Evolutionary conservation across 2,329 filamentous ascomycete species (phyloP).

Genomic region (Daldinia sp.): DNA sequence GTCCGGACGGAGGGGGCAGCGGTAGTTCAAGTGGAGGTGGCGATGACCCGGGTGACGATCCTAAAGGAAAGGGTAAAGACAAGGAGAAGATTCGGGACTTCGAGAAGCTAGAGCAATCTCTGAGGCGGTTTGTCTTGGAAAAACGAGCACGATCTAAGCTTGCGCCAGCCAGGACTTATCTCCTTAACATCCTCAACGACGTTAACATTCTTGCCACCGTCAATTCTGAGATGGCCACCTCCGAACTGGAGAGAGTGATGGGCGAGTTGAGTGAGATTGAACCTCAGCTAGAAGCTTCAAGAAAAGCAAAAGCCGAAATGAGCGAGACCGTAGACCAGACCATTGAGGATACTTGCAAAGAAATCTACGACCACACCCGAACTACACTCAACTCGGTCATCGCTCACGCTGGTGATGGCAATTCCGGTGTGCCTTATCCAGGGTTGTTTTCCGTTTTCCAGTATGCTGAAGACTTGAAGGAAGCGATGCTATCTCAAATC

Average conservation of each 20-base stretch:
- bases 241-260: conserved; percentile 84
- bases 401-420: conserved; percentile 74
- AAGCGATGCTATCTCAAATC: conserved; percentile 90
- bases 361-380: conserved; percentile 86
- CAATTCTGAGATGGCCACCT: conserved; percentile 85
- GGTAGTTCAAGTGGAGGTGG: conserved; percentile 63
- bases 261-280: conserved; percentile 83
- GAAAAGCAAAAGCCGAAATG: conserved; percentile 80
- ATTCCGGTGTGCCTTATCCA: conserved; percentile 85
- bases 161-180: conserved; percentile 92
- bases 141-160: conserved; percentile 95
- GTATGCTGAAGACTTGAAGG: conserved; percentile 92
- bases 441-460: conserved; percentile 86
- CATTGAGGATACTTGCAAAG: conserved; percentile 84
- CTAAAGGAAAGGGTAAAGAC: conserved; percentile 83
- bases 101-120: conserved; percentile 84
- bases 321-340: conserved; percentile 81
- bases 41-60: conserved; percentile 64
- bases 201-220: conserved; percentile 82
- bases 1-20: conserved; percentile 62
- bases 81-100: conserved; percentile 91
- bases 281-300: conserved; percentile 83
- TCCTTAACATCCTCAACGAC: conserved; percentile 91
- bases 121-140: conserved; percentile 92
- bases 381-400: conserved; percentile 80